phyloP scores from a whole-genome alignment of 345 rosid species.

The Citrus mangshanensis region DNA sequence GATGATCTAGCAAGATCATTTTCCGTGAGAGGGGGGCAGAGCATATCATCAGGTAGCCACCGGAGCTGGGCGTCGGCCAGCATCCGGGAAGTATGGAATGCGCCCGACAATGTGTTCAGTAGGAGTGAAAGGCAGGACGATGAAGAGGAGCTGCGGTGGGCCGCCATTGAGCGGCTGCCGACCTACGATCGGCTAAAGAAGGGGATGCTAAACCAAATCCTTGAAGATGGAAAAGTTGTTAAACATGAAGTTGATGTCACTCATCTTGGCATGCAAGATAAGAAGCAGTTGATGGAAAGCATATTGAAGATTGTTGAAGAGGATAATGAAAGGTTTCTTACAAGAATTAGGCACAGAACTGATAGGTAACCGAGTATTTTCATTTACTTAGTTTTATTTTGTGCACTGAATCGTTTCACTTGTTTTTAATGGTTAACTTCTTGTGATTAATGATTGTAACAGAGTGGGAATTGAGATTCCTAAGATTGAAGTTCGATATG shows the following conservation, averaged over 20 bases:
- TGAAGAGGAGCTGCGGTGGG: slow-evolving; percentile 90
- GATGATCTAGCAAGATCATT: slow-evolving; percentile 56
- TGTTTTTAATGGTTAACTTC: neutral
- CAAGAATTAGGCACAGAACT: slow-evolving; percentile 57
- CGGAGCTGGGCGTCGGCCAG: slow-evolving; percentile 49
- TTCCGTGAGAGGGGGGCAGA: slow-evolving; percentile 50
- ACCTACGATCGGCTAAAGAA: slow-evolving; percentile 76
- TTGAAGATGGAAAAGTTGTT: slow-evolving; percentile 47
- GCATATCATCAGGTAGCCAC: slow-evolving; percentile 39
- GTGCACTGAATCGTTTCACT: neutral
- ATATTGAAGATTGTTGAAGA: slow-evolving; percentile 67
- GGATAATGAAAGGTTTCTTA: slow-evolving; percentile 75
- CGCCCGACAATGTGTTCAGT: slow-evolving; percentile 36
- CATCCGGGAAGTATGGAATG: slow-evolving; percentile 51
- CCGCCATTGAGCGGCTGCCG: slow-evolving; percentile 87
- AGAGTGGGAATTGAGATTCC: slow-evolving; percentile 91
- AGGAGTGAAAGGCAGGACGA: slow-evolving; percentile 47
- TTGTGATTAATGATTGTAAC: slow-evolving; percentile 2
- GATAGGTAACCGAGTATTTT: slow-evolving; percentile 41
- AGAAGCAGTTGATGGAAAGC: slow-evolving; percentile 63
- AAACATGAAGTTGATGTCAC: slow-evolving; percentile 58
- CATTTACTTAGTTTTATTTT: neutral
- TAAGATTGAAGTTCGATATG: slow-evolving; percentile 74
- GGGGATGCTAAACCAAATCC: slow-evolving; percentile 58
- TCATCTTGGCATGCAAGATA: slow-evolving; percentile 52